Conservation (phyloP, 345 rosid species). For the Hibiscus trionum region DNA sequence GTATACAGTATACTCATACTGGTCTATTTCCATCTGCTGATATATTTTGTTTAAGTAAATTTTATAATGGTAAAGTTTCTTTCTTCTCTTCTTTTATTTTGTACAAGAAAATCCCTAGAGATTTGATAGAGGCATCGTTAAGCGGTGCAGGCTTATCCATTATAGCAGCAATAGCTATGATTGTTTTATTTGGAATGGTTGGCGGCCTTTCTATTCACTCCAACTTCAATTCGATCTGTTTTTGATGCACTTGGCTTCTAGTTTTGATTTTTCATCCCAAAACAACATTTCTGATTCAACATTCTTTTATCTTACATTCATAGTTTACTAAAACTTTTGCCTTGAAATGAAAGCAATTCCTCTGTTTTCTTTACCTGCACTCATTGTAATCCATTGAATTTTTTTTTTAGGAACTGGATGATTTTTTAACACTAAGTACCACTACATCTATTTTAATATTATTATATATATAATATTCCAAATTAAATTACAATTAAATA, state of each 20-base stretch:
- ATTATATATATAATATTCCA: too few species aligned
- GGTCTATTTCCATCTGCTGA: neutral
- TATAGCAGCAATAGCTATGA: slow-evolving; percentile 70
- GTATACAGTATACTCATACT: neutral
- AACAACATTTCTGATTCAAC: neutral
- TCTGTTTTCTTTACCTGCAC: neutral
- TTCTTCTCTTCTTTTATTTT: slow-evolving; percentile 3
- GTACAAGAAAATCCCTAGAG: slow-evolving; percentile 95
- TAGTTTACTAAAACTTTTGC: neutral
- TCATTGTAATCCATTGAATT: neutral
- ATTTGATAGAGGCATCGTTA: slow-evolving; percentile 91
- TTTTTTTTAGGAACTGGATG: slow-evolving; percentile 63
- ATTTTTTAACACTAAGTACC: slow-evolving; percentile 66
- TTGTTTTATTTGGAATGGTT: slow-evolving; percentile 98
- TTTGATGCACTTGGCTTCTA: neutral
- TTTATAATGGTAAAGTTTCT: neutral
- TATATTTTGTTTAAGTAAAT: neutral
- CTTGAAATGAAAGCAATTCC: neutral
- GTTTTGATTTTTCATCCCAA: neutral
- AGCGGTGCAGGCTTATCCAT: slow-evolving; percentile 94
- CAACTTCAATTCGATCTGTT: too few species aligned
- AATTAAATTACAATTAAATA: too few species aligned
- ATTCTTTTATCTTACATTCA: neutral
- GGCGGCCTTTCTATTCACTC: slow-evolving; percentile 7
- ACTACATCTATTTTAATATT: slow-evolving; percentile 81